A percentile compares a stretch with the other conserved stretches of the same genome.
Evolutionary conservation across 1,139 yeast species (phyloP).

Genomic region (Protomyces pachydermus): DNA sequence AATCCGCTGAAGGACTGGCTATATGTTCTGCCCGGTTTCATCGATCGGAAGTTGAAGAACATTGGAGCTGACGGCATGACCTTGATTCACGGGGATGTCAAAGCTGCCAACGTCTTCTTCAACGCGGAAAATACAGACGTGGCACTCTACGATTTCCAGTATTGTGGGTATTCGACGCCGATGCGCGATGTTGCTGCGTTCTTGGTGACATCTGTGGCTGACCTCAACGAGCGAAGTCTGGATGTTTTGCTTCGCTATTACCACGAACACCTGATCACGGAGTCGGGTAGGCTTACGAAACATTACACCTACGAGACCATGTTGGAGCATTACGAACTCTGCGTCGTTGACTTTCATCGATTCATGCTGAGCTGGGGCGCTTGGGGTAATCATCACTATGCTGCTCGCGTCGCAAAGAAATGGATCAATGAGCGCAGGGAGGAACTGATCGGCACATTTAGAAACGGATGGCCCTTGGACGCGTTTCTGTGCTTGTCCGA

Average conservation of each 20-base stretch:
- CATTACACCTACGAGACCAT: background rate
- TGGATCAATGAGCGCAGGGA: background rate
- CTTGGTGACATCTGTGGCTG: background rate
- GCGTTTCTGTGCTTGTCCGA: too few relatives aligned
- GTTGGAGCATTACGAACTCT: constrained; percentile 1
- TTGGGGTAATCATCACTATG: constrained; percentile 2
- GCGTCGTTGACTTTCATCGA: constrained; percentile 1
- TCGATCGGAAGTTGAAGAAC: background rate
- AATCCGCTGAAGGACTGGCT: background rate
- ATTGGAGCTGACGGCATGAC: background rate
- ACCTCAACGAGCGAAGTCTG: background rate
- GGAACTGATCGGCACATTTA: background rate
- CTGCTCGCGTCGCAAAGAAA: background rate
- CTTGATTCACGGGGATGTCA: constrained; percentile 1
- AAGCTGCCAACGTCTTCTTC: constrained; percentile 4
- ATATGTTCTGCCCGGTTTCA: background rate
- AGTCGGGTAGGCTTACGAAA: background rate
- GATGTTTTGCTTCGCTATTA: background rate
- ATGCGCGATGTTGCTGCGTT: constrained; percentile 8
- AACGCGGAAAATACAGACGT: background rate
- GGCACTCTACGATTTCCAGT: constrained; percentile 3
- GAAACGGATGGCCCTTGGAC: too few relatives aligned
- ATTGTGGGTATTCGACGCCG: background rate
- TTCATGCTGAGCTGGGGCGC: constrained; percentile 11
- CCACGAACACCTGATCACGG: background rate